Base-by-base conservation (phyloP, 169 alveolate genomes). In the Prorocentrum cordatum region DNA sequence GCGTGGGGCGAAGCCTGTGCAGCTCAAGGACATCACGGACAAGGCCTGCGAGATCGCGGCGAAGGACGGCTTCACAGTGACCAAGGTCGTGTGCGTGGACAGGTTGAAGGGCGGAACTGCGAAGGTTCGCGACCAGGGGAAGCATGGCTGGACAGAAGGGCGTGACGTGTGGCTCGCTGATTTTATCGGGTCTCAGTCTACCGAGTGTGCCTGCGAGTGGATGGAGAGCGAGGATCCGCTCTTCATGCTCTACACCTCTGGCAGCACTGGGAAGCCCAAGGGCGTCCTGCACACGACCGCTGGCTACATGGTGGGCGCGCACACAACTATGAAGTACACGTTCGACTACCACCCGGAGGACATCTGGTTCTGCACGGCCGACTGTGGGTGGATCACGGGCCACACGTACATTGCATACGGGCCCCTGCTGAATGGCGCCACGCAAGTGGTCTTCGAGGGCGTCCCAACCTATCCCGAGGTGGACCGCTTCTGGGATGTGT, bases 311-410 rank as follows among this genome's bases (percentile, higher is more conserved):
- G 93, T 96, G 45, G 97, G 95, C 87, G 95, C 98, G 38, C 95
- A 94, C 39, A 92, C 97, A 22, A 95, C 98, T 7, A 95, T 94
- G 88, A 96, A 96, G 75, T 79, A 79, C 29, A 79, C 89, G 3
- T 79, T 79, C 20, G 89, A 83, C 45, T 58, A 64, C 77, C 82
- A 62, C 32, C 77, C 73, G 27, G 96, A 96, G 24, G 99, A 97
- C 92, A 92, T 95, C 42, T 96, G 95, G 92, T 98, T 97, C 31
- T 96, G 98, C 85, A 96, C 97, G 50, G 98, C 99, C 10, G 99
- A 98, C 92, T 93, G 96, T 45, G 99, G 99, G 16, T 98, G 99
- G 99, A 97, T 98, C 83, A 97, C 98, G 18, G 99, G 99, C 3
- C 99, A 98, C 92, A 93, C 97, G 27, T 97, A 96, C 94, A 95